Percentiles rank a stretch among this genome's conserved stretches.
phyloP scores from a whole-genome alignment of 2,329 filamentous ascomycete genomes.

The Simplicillium aogashimaense region DNA sequence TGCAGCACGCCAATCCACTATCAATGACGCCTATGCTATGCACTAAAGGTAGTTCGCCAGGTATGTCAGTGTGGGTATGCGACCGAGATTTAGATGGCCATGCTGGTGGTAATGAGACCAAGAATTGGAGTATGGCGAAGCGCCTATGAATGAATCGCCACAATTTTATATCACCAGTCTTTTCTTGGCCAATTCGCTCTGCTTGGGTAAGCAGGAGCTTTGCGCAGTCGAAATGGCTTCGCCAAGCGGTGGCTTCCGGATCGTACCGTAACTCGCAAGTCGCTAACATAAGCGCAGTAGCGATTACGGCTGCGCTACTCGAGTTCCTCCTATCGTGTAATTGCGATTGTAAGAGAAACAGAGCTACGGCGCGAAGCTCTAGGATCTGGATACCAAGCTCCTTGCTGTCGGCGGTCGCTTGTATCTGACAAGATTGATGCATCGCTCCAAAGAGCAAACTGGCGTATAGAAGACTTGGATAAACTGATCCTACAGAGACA shows the following conservation, averaged over 20 bases:
- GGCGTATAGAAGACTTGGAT: slow-evolving; percentile 3
- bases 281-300: slow-evolving; percentile 3
- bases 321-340: not conserved
- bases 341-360: slow-evolving; percentile 1
- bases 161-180: not conserved
- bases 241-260: not conserved
- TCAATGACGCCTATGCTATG: slow-evolving; percentile 1
- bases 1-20: slow-evolving; percentile 1
- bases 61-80: not conserved
- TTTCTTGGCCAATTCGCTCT: not conserved
- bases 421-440: slow-evolving; percentile 1
- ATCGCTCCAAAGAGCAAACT: slow-evolving; percentile 1
- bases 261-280: slow-evolving; percentile 4
- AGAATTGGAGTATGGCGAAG: slow-evolving; percentile 1
- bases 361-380: slow-evolving; percentile 1
- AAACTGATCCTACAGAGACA: slow-evolving; percentile 3
- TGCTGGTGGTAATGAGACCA: slow-evolving; percentile 1
- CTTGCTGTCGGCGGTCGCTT: not conserved
- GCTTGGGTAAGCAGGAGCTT: not conserved
- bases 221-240: slow-evolving; percentile 4
- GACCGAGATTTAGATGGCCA: not conserved
- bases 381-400: not conserved
- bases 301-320: slow-evolving; percentile 1
- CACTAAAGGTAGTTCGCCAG: not conserved
- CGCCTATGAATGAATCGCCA: not conserved